These are phyloP conservation scores for Cladosporium cucumerinum DNA, from an alignment of 2,329 filamentous ascomycete species.

Conservation along the genomic window DNA sequence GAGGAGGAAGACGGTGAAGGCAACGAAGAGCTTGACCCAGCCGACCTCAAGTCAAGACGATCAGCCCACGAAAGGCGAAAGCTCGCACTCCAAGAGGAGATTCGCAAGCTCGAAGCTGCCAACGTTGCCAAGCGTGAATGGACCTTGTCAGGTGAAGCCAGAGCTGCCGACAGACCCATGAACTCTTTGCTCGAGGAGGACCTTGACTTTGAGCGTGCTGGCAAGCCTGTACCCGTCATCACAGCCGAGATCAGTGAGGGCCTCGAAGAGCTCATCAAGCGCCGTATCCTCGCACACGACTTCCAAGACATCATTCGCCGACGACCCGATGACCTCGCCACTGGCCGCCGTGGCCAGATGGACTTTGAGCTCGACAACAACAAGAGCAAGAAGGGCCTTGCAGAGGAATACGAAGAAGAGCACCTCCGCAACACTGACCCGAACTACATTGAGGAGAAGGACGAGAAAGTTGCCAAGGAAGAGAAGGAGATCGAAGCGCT, in stretches of 20 bases:
- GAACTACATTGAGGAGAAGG: conserved; percentile 73
- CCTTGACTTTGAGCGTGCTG: conserved; percentile 89
- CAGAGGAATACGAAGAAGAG: conserved; percentile 92
- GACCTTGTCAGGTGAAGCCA: conserved; percentile 84
- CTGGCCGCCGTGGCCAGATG: conserved; percentile 64
- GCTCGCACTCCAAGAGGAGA: conserved; percentile 82
- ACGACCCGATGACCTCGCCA: conserved; percentile 68
- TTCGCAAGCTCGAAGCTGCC: conserved; percentile 82
- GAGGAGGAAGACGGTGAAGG: conserved; percentile 59
- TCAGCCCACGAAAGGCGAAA: conserved; percentile 85
- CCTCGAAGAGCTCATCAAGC: conserved; percentile 92
- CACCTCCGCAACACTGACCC: conserved; percentile 76
- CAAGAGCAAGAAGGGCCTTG: conserved; percentile 82
- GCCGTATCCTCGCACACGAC: conserved; percentile 81
- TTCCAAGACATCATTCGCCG: conserved; percentile 89
- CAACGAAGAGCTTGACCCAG: conserved; percentile 61
- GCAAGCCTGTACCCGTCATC: conserved; percentile 91
- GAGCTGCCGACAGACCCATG: conserved; percentile 73
- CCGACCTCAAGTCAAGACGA: conserved; percentile 67
- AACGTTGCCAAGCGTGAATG: conserved; percentile 88
- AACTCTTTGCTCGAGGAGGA: conserved; percentile 95
- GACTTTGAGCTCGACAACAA: conserved; percentile 75
- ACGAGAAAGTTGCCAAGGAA: conserved; percentile 71
- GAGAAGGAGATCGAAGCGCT: conserved; percentile 77
- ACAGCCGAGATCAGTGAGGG: conserved; percentile 86